Evolutionary conservation across 2,329 filamentous ascomycete genomes (phyloP).

Genomic region (Phoma sp.): DNA sequence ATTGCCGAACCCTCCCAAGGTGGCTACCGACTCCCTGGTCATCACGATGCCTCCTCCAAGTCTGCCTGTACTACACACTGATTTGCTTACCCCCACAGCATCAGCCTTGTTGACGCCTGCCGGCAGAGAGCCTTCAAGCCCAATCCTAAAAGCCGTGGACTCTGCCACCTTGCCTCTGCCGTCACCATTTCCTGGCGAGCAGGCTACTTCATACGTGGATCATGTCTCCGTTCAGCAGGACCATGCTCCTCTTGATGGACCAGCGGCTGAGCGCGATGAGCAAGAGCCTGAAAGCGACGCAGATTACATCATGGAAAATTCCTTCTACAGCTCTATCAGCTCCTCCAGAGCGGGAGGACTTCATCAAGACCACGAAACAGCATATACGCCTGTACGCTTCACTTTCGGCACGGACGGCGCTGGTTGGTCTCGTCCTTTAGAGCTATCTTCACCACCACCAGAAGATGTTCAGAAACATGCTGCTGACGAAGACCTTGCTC

Average conservation of each 20-base stretch:
- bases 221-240: constrained; percentile 14
- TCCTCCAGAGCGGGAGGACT: constrained; percentile 29
- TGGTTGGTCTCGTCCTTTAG: constrained; percentile 24
- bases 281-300: constrained; percentile 25
- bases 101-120: constrained; percentile 39
- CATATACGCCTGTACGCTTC: constrained; percentile 45
- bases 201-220: constrained; percentile 41
- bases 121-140: constrained; percentile 43
- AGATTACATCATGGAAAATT: constrained; percentile 38
- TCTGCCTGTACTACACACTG: constrained; percentile 31
- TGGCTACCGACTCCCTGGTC: neutral
- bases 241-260: neutral
- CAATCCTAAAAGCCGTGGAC: constrained; percentile 41
- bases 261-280: constrained; percentile 1
- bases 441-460: constrained; percentile 27
- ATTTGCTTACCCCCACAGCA: constrained; percentile 17
- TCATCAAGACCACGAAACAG: constrained; percentile 43
- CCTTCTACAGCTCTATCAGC: constrained; percentile 44
- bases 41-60: constrained; percentile 44
- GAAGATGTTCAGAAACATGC: constrained; percentile 7
- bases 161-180: constrained; percentile 47
- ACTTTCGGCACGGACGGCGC: constrained; percentile 45
- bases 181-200: constrained; percentile 47
- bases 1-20: neutral
- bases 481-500: constrained; percentile 8